phyloP scores from a whole-genome alignment of 2,329 filamentous ascomycete genomes.

The Monosporascus sp. region DNA sequence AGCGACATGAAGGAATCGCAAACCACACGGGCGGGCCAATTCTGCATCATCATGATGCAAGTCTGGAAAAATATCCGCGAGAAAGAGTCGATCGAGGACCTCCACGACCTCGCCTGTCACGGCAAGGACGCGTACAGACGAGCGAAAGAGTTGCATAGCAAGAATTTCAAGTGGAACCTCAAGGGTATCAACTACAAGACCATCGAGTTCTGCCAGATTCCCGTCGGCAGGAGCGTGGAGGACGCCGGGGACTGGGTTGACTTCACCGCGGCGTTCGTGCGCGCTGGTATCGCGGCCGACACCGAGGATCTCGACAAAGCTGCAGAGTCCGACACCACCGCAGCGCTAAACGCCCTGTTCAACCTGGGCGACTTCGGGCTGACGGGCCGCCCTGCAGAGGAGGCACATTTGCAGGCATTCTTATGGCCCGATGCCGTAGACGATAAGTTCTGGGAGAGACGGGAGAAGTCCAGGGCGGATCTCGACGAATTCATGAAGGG shows the following conservation, averaged over 20 bases:
- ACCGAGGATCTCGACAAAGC: neutral
- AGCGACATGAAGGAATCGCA: no score
- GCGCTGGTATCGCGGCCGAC: neutral
- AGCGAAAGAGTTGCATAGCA: neutral
- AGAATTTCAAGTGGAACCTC: slow-evolving; percentile 9
- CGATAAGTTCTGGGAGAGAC: no score
- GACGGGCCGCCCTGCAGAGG: no score
- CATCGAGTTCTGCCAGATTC: slow-evolving; percentile 10
- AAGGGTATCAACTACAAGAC: slow-evolving; percentile 3
- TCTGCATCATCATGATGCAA: neutral
- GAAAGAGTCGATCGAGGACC: neutral
- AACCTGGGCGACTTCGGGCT: no score
- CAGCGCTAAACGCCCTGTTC: no score
- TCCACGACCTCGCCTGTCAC: slow-evolving; percentile 2
- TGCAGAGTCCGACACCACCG: no score
- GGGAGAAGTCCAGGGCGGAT: no score
- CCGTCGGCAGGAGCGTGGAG: neutral
- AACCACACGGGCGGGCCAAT: no score
- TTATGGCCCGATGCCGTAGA: no score
- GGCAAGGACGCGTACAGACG: neutral
- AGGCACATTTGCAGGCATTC: no score
- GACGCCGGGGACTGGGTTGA: slow-evolving; percentile 2
- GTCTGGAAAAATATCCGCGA: neutral
- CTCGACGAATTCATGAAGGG: no score
- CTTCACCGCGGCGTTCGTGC: slow-evolving; percentile 2